Evolutionary conservation across 1,284 basidiomycete species (phyloP), one percentile per base, ranked within the genome.

Genomic region (Marasmius oreades): DNA sequence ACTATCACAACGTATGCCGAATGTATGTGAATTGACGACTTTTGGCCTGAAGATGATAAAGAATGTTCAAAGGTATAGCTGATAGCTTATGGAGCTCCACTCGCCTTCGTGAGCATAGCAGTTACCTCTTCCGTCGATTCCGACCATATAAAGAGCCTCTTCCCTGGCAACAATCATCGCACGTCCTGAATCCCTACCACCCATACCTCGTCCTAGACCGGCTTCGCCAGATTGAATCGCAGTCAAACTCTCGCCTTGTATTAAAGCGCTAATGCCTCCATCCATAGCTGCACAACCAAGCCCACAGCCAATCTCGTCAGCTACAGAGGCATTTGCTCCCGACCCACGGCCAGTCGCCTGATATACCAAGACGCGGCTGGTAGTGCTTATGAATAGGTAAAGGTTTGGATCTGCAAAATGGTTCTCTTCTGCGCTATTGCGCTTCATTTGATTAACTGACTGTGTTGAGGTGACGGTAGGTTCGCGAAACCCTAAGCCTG

Each of bases 21-120:
- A 66, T 89, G 89, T 0, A 85, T 82, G 57, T 90, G 78, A 22
- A 95, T 74, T 34, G 81, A 83, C 0, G 82, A 81, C 70, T 92
- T 92, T 57, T 77, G 75, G 1, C 88, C 88, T 88, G n/a, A 61
- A 26, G 5, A 45, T 33, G 16, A 20, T 24, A 10, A 46, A 23
- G 46, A 44, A 34, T 7, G 46, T 59, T 20, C 23, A 33, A 26
- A 22, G 53, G 26, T 46, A 48, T 52, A 16, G 12, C 34, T 46
- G n/a, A 55, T 33, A 34, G 42, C 31, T 39, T 28, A 43, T 28
- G 23, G 53, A 22, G 28, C 24, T 4, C 23, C 44, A 43, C 69
- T 47, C 56, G 88, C 93, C 94, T 77, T 97, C 94, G 66, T 94
- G 93, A 0, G 95, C 95, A 64, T 89, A 93, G 59, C 90, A 95